phyloP scores from a whole-genome alignment of 139 green algal genomes.

The Pleodorina starrii region DNA sequence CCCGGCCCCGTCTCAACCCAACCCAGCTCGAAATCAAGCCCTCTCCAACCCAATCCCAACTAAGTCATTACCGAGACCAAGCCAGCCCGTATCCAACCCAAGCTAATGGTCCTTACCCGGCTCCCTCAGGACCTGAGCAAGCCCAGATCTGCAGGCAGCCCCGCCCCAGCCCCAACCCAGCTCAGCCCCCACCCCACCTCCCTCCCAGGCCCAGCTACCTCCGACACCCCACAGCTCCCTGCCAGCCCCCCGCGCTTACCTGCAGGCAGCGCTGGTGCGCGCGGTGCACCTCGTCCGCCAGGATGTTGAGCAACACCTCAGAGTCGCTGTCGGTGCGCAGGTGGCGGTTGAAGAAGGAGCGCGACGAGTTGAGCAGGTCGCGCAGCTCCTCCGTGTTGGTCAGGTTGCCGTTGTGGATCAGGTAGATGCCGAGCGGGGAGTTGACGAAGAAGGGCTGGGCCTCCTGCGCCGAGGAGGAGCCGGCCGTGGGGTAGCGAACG shows the following conservation, averaged over 20 bases:
- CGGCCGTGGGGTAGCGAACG: slow-evolving; percentile 98
- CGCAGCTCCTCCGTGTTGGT: slow-evolving; percentile 95
- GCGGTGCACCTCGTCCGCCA: slow-evolving; percentile 95
- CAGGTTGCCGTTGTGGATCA: slow-evolving; percentile 99
- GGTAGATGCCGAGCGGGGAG: slow-evolving; percentile 96
- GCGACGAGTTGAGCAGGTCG: slow-evolving; percentile 74
- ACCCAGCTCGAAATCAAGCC: too few relatives aligned
- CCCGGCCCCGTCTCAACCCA: too few relatives aligned
- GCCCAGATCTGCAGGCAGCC: too few relatives aligned
- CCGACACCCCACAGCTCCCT: not conserved
- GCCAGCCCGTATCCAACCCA: too few relatives aligned
- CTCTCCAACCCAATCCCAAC: too few relatives aligned
- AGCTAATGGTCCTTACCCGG: too few relatives aligned
- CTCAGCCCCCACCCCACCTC: too few relatives aligned
- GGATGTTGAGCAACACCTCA: slow-evolving; percentile 98
- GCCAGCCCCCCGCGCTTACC: slow-evolving; percentile 38
- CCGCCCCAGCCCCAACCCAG: too few relatives aligned
- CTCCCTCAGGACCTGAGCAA: too few relatives aligned
- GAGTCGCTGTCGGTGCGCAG: slow-evolving; percentile 93
- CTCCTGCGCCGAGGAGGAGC: slow-evolving; percentile 88
- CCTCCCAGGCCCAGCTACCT: too few relatives aligned
- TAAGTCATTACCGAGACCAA: too few relatives aligned
- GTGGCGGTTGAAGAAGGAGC: slow-evolving; percentile 94
- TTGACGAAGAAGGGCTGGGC: slow-evolving; percentile 99
- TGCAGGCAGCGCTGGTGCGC: slow-evolving; percentile 90